These are phyloP conservation scores for Fusarium secorum DNA, from an alignment of 2,329 filamentous ascomycete genomes.

Conservation along the genomic window DNA sequence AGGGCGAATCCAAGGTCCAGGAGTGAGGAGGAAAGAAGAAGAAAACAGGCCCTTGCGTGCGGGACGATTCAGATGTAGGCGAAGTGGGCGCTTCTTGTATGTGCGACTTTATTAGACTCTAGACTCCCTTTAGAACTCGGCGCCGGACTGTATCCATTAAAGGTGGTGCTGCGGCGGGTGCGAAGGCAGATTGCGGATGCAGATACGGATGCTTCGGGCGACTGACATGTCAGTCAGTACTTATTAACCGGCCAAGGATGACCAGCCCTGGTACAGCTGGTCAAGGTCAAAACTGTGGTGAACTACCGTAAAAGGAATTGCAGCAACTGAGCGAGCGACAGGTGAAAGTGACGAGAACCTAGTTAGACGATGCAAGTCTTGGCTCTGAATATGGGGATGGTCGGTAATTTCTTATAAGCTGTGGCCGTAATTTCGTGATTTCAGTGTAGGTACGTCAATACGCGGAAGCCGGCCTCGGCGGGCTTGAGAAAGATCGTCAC, in stretches of 20 bases:
- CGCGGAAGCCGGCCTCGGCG: constrained; percentile 28
- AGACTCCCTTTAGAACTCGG: constrained; percentile 40
- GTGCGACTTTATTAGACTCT: constrained; percentile 35
- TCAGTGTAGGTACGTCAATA: neutral
- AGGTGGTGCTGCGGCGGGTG: constrained; percentile 40
- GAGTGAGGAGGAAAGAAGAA: constrained; percentile 16
- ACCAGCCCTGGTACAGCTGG: constrained; percentile 26
- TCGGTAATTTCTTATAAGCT: constrained; percentile 22
- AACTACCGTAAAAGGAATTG: constrained; percentile 25
- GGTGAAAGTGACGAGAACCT: constrained; percentile 11
- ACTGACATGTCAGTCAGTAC: constrained; percentile 38
- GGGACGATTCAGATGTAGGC: constrained; percentile 27
- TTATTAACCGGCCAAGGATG: constrained; percentile 33
- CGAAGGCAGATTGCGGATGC: constrained; percentile 18
- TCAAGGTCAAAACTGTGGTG: constrained; percentile 11
- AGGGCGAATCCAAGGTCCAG: constrained; percentile 16
- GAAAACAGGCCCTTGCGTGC: constrained; percentile 25
- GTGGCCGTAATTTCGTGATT: constrained; percentile 11
- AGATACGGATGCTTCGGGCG: constrained; percentile 41
- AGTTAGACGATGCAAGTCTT: constrained; percentile 20
- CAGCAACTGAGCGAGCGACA: constrained; percentile 17
- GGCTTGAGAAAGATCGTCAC: constrained; percentile 22
- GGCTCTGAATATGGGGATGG: constrained; percentile 29
- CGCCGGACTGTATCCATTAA: constrained; percentile 38
- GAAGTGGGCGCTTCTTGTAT: constrained; percentile 35